Evolutionary conservation across 2,329 filamentous ascomycete species (phyloP), one percentile per base, ranked within the genome.

Genomic region (Sphaceloma murrayae): DNA sequence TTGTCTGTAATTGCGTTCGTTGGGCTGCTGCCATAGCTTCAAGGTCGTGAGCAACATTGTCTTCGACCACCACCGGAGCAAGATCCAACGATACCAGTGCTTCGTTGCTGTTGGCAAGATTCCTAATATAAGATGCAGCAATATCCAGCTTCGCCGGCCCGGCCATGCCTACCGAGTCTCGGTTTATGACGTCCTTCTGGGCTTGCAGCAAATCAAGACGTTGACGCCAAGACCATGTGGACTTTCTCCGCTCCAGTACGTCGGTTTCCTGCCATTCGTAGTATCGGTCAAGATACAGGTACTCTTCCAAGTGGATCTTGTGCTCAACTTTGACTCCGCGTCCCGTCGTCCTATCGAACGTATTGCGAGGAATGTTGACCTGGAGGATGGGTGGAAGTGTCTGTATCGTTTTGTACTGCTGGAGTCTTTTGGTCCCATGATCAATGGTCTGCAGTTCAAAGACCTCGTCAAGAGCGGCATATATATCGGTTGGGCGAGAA

Each of bases 221-320:
- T 48, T 73, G 71, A 49, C 85, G 84, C 62, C 82, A 77, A 34
- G 74, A 72, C 89, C 89, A 95, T 33, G 77, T 77, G 49, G 80
- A 69, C 49, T 79, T 72, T 19, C 86, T 78, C 32, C 75, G 70
- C 32, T 72, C 66, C 58, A 84, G 75, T 2, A 86, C 65, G 1
- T 73, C 65, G 2, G 78, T 75, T 30, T 77, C 70, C 3, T 71
- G 68, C 1, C 72, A 67, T 49, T 85, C 79, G 72, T 88, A 81
- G 61, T 94, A 98, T 19, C 88, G 77, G 62, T 96, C 91, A 43
- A 98, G 70, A 57, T 85, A 94, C 9, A 98, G 72, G 2, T 74
- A 80, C 52, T 91, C 81, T 3, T 82, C 79, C n/a, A 98, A 77
- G 14, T 77, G 72, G 9, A 98, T 75, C 8, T 84, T 77, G 49